Evolutionary conservation across 768 basidiomycete species (phyloP), one percentile per base, ranked within the genome.

Genomic region (Fomitopsis pulvina): DNA sequence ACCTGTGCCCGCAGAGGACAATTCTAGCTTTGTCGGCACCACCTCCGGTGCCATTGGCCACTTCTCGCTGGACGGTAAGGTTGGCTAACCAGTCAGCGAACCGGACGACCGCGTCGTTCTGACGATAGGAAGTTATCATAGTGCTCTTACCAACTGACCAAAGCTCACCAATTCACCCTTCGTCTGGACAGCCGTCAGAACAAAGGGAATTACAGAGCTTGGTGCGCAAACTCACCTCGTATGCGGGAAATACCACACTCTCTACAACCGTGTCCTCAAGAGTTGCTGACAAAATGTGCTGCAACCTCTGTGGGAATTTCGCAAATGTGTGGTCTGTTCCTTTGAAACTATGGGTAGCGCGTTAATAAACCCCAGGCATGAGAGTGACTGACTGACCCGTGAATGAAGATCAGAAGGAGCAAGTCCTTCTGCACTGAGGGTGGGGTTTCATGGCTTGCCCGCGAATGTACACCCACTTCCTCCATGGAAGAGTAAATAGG

Each of bases 41-140:
- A 10, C 87, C 84, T 5, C 84, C 84, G n/a, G 74, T 63, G 4
- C 88, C 87, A 44, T 81, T 74, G 11, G 82, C 80, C 20, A 85
- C 85, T 65, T 95, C 93, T 53, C 77, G 79, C 63, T 89, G 78
- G n/a, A 95, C 86, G 4, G 87, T 89, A 20, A 90, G 68, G n/a
- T 81, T 86, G 0, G 90, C 87, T 38, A 96, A 77, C 94, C 93
- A 96, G 61, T 95, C 92, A 7, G 90, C 81, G 65, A 96, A 94
- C 7, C 80, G 79, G 26, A 85, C 78, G 2, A 92, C 86, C 12
- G 93, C 91, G 61, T 83, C 83, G 41, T 75, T 78, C 91, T 93
- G 41, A 25, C 34, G 16, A 3, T 16, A 47, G 10, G 18, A 8
- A n/a, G 20, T 47, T 11, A 47, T 29, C 20, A 45, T 50, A n/a